Percentiles rank a stretch among this genome's conserved stretches.
phyloP scores from a whole-genome alignment of 257 asterid genomes.

The Lycium barbarum region DNA sequence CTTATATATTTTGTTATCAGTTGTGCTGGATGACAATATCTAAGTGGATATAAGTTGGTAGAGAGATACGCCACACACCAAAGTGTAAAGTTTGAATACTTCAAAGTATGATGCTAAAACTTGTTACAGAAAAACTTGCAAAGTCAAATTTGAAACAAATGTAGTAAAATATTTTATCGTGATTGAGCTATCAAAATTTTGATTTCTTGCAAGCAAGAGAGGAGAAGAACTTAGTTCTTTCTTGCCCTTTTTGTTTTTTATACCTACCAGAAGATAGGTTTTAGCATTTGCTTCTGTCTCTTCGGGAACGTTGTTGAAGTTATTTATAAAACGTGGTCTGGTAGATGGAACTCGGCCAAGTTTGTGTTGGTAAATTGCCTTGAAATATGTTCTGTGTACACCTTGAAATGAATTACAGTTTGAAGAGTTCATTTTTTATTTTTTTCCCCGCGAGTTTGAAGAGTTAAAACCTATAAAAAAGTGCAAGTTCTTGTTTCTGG shows the following conservation, averaged over 20 bases:
- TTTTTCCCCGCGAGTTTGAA: background rate
- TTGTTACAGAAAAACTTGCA: background rate
- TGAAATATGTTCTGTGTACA: constrained; percentile 1
- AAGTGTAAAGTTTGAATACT: background rate
- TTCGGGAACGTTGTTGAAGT: constrained; percentile 8
- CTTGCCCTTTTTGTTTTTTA: background rate
- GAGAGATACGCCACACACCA: background rate
- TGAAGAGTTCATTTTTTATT: constrained; percentile 2
- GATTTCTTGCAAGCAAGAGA: background rate
- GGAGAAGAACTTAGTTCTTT: constrained; percentile 2
- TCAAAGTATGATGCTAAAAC: background rate
- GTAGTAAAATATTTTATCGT: background rate
- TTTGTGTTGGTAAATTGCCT: background rate
- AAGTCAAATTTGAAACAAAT: constrained; percentile 8
- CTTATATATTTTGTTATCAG: background rate
- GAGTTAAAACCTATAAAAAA: background rate
- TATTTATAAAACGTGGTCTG: background rate
- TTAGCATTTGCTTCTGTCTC: background rate
- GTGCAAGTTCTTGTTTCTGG: background rate
- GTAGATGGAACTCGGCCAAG: background rate
- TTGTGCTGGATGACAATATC: no score
- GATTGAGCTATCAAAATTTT: background rate
- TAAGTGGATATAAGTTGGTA: background rate
- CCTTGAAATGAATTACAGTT: background rate
- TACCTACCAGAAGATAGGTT: background rate